These are phyloP conservation scores for Aspergillus fijiensis DNA, from an alignment of 2,329 filamentous ascomycete species.

Conservation along the genomic window DNA sequence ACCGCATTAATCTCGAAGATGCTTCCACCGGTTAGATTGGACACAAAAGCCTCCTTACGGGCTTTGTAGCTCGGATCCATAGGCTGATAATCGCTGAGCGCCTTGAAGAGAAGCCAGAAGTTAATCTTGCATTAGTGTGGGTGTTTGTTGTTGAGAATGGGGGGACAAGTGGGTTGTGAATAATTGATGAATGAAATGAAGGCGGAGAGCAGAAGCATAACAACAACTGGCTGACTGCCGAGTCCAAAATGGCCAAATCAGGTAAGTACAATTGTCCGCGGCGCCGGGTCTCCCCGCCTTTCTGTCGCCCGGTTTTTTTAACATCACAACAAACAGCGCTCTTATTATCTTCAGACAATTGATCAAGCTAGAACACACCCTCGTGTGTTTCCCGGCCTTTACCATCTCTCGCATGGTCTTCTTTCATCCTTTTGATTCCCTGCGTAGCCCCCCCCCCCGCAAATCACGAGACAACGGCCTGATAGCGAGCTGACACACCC, in stretches of 20 bases:
- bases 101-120: background rate
- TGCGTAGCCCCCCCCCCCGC: background rate
- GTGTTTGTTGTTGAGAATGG: too few species aligned
- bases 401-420: background rate
- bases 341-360: background rate
- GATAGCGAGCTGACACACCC: background rate
- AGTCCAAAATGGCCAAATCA: background rate
- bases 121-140: constrained; percentile 2
- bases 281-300: background rate
- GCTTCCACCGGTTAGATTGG: constrained; percentile 78
- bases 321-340: background rate
- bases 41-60: constrained; percentile 93
- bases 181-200: background rate
- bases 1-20: constrained; percentile 85
- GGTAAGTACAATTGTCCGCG: background rate
- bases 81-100: constrained; percentile 1
- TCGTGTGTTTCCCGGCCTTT: background rate
- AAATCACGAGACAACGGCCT: background rate
- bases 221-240: background rate
- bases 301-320: background rate
- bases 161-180: background rate
- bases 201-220: background rate
- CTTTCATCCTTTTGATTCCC: background rate
- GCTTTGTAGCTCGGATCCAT: constrained; percentile 71
- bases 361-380: background rate